Base-by-base conservation (phyloP, 1,284 basidiomycete species). In the Cutaneotrichosporon sp. region DNA sequence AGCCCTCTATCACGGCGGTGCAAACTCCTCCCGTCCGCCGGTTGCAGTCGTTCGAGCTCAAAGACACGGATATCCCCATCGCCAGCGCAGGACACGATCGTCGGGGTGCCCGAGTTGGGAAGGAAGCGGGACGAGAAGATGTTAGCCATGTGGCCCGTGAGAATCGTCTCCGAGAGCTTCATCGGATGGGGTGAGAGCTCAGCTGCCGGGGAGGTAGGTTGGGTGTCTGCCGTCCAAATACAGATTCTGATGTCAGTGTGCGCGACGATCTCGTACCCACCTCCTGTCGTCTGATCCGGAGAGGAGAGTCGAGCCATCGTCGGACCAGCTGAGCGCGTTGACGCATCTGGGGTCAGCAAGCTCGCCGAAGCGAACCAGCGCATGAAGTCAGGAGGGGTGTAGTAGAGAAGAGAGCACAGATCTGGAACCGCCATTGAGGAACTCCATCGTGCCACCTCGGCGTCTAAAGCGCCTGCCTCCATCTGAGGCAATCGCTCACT, bases 51-150 rank as follows among this genome's bases (percentile, higher is more conserved):
- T 46, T 81, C 81, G 9, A 88, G 75, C 66, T 93, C 90, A 62
- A 88, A 89, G 3, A 96, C 83, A 25, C 90, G 81, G 32, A 94
- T 82, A 69, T 90, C 82, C 10, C 75, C 75, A 70, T 93, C 89
- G 8, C 85, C 84, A n/a, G 90, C 85, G 27, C 85, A 87, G 29
- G 85, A 85, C 4, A 80, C 86, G 51, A 64, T 58, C 16, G 63
- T 66, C 24, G 61, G 68, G 24, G 49, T 62, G 43, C 54, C 54
- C 34, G 62, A 57, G 54, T 83, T 77, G 0, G 90, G 90, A 1
- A 94, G 78, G 79, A 88, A 87, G 49, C 88, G 84, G 2, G 84
- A 84, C 53, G 84, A 86, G 77, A 97, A 97, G 54, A 97, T 91
- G 68, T 96, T 96, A 16, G 81, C 83, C 25, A 77, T 79, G 74